Percentiles rank a stretch among this genome's conserved stretches.
phyloP scores from a whole-genome alignment of 257 asterid genomes.

The Vinca minor region DNA sequence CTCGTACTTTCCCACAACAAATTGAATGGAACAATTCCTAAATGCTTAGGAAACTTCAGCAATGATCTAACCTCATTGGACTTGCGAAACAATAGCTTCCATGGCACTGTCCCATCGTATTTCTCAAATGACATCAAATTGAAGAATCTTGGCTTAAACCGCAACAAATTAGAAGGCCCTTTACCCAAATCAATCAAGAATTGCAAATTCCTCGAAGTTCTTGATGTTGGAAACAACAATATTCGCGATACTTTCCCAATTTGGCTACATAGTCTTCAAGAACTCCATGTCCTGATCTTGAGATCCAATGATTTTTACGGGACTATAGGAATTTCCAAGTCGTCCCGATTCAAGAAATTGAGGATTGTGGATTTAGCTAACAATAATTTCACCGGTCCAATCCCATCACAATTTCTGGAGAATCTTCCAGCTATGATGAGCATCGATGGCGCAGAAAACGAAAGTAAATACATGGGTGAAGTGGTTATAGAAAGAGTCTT shows the following conservation, averaged over 20 bases:
- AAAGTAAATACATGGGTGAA: not conserved
- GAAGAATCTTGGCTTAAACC: slow-evolving; percentile 7
- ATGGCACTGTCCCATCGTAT: slow-evolving; percentile 1
- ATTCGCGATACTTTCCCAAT: slow-evolving; percentile 20
- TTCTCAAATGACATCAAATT: not conserved
- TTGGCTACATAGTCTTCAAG: slow-evolving; percentile 21
- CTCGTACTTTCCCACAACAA: slow-evolving; percentile 4
- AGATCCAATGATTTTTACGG: not conserved
- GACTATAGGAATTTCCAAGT: too few species aligned
- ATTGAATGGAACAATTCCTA: slow-evolving; percentile 4
- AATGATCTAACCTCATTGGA: not conserved
- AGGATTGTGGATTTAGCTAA: slow-evolving; percentile 1
- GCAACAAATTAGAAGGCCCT: slow-evolving; percentile 4
- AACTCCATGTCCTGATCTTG: slow-evolving; percentile 19
- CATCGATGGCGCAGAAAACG: not conserved
- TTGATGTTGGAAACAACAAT: slow-evolving; percentile 18
- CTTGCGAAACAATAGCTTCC: not conserved
- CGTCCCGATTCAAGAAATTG: not conserved
- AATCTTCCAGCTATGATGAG: slow-evolving; percentile 12
- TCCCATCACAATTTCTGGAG: not conserved
- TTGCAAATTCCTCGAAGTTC: slow-evolving; percentile 10
- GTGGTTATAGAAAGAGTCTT: not conserved
- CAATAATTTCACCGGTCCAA: not conserved
- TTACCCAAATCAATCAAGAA: slow-evolving; percentile 10
- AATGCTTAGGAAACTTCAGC: slow-evolving; percentile 13